A percentile compares a stretch with the other conserved stretches of the same genome.
Conservation (phyloP, 306 rosid species). For the Rosa persica region DNA sequence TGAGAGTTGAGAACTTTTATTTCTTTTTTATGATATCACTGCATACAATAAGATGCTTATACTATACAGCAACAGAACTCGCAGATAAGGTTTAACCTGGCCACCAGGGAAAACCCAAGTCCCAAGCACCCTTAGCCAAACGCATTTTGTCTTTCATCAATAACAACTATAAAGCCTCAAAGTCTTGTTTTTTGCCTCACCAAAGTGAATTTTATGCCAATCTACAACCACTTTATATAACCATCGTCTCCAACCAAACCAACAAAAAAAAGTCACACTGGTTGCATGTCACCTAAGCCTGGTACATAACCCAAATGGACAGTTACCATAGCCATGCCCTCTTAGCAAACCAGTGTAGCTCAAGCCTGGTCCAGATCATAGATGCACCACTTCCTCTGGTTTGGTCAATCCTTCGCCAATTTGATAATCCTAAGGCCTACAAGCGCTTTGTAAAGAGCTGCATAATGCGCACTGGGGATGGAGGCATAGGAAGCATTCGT, state of each 20-base stretch:
- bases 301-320: constrained; percentile 19
- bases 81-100: neutral
- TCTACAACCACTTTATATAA: neutral
- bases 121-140: neutral
- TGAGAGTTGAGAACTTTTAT: neutral
- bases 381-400: constrained; percentile 55
- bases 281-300: neutral
- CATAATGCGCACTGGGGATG: constrained; percentile 39
- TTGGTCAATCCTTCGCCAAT: constrained; percentile 62
- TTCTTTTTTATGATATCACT: neutral
- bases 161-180: neutral
- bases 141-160: neutral
- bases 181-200: neutral
- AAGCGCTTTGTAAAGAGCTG: constrained; percentile 53
- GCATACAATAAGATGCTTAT: neutral
- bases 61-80: neutral
- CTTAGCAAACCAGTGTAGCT: constrained; percentile 53
- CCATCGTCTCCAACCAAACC: neutral
- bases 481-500: constrained; percentile 56
- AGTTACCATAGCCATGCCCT: constrained; percentile 34
- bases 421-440: constrained; percentile 57
- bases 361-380: constrained; percentile 44
- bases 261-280: neutral
- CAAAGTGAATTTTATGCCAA: neutral
- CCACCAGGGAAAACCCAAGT: neutral